These are phyloP conservation scores for Leccinum longicurvipes DNA, from an alignment of 768 basidiomycete genomes.

Conservation along the genomic window DNA sequence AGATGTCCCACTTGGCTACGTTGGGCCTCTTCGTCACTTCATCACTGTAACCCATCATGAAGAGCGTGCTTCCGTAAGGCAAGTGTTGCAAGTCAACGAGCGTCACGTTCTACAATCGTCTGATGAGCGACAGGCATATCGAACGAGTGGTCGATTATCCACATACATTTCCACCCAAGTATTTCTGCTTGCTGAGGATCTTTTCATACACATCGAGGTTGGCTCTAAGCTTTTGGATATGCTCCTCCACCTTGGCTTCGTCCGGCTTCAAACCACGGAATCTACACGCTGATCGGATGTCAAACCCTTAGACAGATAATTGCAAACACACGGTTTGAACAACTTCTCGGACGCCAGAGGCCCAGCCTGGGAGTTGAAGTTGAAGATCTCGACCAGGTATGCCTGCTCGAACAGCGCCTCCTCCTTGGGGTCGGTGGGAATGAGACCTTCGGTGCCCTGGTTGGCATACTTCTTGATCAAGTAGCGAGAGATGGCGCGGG, in stretches of 20 bases:
- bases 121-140: background rate
- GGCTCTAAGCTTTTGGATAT: conserved; percentile 19
- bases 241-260: conserved; percentile 14
- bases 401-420: conserved; percentile 33
- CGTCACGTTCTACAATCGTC: conserved; percentile 41
- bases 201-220: conserved; percentile 51
- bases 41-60: conserved; percentile 22
- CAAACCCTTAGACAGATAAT: too few species aligned
- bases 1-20: conserved; percentile 38
- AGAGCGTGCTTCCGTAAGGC: conserved; percentile 39
- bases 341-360: conserved; percentile 46
- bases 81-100: conserved; percentile 60
- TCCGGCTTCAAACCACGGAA: conserved; percentile 7
- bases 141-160: background rate
- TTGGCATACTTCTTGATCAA: conserved; percentile 50
- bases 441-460: conserved; percentile 45
- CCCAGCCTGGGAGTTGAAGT: conserved; percentile 46
- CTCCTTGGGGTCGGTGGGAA: conserved; percentile 42
- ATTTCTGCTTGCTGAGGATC: conserved; percentile 53
- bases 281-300: conserved; percentile 6
- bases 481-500: conserved; percentile 60
- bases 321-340: conserved; percentile 43
- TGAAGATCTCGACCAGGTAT: conserved; percentile 44
- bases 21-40: conserved; percentile 38
- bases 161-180: conserved; percentile 55